phyloP scores from a whole-genome alignment of 768 basidiomycete genomes.

The Phanerochaete carnosa region DNA sequence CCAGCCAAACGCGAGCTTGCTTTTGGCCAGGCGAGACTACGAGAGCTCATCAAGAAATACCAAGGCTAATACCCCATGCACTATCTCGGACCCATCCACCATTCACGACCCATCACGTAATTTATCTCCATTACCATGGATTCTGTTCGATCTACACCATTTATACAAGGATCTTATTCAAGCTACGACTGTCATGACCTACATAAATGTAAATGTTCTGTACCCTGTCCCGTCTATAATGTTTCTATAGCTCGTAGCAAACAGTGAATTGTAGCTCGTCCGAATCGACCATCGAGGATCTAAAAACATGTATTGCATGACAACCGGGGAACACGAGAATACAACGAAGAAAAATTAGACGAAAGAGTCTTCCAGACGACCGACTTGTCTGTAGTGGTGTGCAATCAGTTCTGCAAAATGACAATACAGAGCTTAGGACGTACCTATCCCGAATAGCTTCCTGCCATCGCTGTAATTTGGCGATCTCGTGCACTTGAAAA shows the following conservation, averaged over 20 bases:
- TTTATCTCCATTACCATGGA: background rate
- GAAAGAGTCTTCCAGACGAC: slow-evolving; percentile 37
- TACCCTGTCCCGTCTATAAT: background rate
- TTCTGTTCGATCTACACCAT: background rate
- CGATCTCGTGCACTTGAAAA: slow-evolving; percentile 92
- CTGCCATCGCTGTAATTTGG: slow-evolving; percentile 94
- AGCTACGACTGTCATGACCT: slow-evolving; percentile 9
- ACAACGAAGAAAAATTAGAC: slow-evolving; percentile 5
- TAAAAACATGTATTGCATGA: background rate
- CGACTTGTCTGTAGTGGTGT: slow-evolving; percentile 34
- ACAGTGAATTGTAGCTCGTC: background rate
- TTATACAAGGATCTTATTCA: background rate
- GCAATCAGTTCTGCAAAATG: background rate
- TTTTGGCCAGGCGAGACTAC: slow-evolving; percentile 73
- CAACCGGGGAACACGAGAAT: background rate
- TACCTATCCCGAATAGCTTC: slow-evolving; percentile 87
- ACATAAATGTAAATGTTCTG: background rate
- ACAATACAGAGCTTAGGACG: slow-evolving; percentile 20
- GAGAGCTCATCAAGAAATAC: slow-evolving; percentile 82
- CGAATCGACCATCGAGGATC: background rate
- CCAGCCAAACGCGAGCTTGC: slow-evolving; percentile 46
- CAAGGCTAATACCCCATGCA: slow-evolving; percentile 37
- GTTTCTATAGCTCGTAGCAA: background rate
- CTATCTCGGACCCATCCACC: slow-evolving; percentile 4
- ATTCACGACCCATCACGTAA: background rate